Base-by-base conservation (phyloP, 805 yeast genomes). In the Jamesozyma hellenica region DNA sequence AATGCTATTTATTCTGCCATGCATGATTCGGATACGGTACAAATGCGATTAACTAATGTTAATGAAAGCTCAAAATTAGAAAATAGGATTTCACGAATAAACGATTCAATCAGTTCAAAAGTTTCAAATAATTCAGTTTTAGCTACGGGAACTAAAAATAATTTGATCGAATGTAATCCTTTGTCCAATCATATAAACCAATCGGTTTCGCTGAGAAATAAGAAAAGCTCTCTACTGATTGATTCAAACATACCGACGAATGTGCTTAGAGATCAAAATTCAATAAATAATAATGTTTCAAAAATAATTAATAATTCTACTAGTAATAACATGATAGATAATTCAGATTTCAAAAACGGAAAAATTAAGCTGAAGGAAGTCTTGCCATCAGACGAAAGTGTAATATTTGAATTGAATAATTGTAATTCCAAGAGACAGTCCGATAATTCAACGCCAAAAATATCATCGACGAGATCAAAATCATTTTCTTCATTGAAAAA, bases 201-300 rank as follows among this genome's bases (percentile, higher is more conserved):
- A 18, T 44, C 59, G 5, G 19, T 28, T 2, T 52, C 64, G 2
- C 34, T 63, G 29, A 55, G 63, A 40, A 64, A 58, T 41, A 65
- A 62, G 40, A 64, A 63, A 42, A 61, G 66, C 39, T 50, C 65
- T 0, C 32, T 64, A 21, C 54, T 64, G 28, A 45, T 54, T 9
- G 60, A 46, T 27, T 47, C 50, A 13, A 38, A 17, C 11, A 15
- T 26, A 16, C 21, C 29, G 15, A 10, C 21, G n/a, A 29, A 10
- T n/a, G 11, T 14, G 4, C 32, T n/a, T 17, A n/a, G 5, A n/a
- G 32, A 29, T 15, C 29, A 34, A 12, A 28, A 19, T 4, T 7
- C 28, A 27, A 27, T 13, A 4, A 27, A 21, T 21, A 5, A 21
- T 21, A 21, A 5, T 21, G 23, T 21, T 21, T 21, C 23, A 21